Evolutionary conservation across 1,284 basidiomycete genomes (phyloP), one percentile per base, ranked within the genome.

Genomic region (Cryptococcus sp.): DNA sequence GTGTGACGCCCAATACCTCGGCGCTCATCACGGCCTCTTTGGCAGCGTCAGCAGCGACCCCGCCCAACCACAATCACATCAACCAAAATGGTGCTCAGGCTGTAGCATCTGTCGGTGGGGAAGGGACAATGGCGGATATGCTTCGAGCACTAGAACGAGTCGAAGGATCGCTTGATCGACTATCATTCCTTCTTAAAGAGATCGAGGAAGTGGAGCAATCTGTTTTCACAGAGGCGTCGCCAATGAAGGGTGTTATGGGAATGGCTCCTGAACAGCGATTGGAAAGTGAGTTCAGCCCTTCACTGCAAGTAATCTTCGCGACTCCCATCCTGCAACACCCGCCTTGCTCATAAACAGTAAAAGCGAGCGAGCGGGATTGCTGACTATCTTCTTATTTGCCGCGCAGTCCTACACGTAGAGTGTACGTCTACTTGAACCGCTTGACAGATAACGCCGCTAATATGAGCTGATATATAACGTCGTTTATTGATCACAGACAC

Each of bases 1-100:
- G 57, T 20, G 50, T 58, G 25, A 58, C 57, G 29, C 57, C 57
- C 29, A 58, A 58, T 48, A 58, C 57, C 3, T 58, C 57, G 15
- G 57, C 57, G 19, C 37, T 57, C 13, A 17, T 58, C 34, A 49
- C 16, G 19, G 47, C 47, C 10, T 23, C 47, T 3, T 11, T 34
- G 13, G 29, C 23, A 34, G 57, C 52, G 22, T 22, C 41, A 7
- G 41, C n/a, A 2, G n/a, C 41, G 41, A 22, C 41, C 5, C 41
- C 41, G 41, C 41, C 22, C 13, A 4, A 44, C 15, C 41, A 8
- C 5, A 44, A 2, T n/a, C 22, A 19, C 1, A n/a, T 15, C 2
- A n/a, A 44, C 10, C 41, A n/a, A 3, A 44, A 22, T 22, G 22
- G 41, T n/a, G 41, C n/a, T 7, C 41, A 22, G n/a, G 41, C 41